These are phyloP conservation scores for Penicillium janthinellum DNA, from an alignment of 2,329 filamentous ascomycete genomes.

Conservation along the genomic window DNA sequence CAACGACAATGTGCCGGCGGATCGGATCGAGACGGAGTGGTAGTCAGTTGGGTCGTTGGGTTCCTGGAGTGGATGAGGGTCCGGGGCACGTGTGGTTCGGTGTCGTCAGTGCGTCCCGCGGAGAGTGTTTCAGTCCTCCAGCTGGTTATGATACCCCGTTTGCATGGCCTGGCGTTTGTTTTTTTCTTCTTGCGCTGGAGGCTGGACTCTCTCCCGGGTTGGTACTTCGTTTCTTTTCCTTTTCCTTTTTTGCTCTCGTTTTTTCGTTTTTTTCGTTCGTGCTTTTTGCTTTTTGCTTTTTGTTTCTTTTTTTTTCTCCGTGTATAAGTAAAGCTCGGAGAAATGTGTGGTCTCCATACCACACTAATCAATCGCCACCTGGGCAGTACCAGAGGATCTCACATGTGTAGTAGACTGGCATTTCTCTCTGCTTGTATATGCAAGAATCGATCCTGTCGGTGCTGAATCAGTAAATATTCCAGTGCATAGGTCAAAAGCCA, in stretches of 20 bases:
- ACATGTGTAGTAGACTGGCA: background rate
- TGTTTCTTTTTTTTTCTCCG: background rate
- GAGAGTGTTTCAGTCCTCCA: background rate
- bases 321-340: background rate
- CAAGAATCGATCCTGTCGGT: no score
- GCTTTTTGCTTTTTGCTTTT: background rate
- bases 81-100: background rate
- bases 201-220: background rate
- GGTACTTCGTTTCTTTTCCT: background rate
- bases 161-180: background rate
- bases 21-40: conserved; percentile 3
- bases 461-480: no score
- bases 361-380: background rate
- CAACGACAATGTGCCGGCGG: background rate
- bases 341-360: background rate
- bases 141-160: background rate
- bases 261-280: background rate
- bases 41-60: background rate
- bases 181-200: background rate
- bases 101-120: background rate
- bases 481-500: no score
- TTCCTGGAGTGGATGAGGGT: background rate
- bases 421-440: background rate
- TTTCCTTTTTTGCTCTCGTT: background rate
- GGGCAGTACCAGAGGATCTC: background rate